Percentiles rank a stretch among this genome's conserved stretches.
These are phyloP conservation scores for Aspergillus ruber DNA, from an alignment of 2,329 filamentous ascomycete species.

Conservation along the genomic window DNA sequence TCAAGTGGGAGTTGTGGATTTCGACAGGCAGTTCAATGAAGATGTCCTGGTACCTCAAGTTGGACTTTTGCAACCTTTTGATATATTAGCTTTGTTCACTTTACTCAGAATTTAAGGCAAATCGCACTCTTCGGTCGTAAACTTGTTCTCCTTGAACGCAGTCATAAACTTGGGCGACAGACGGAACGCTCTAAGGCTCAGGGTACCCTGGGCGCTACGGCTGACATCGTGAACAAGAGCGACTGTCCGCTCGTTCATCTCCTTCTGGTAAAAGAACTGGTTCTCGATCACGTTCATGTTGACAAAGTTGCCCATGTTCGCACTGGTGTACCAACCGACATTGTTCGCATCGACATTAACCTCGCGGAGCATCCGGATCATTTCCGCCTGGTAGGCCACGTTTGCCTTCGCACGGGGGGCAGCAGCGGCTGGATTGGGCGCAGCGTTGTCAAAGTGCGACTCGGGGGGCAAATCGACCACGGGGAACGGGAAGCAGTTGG, in stretches of 20 bases:
- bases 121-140: constrained; percentile 85
- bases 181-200: constrained; percentile 86
- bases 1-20: constrained; percentile 94
- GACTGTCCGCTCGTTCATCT: constrained; percentile 76
- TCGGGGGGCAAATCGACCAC: constrained; percentile 67
- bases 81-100: constrained; percentile 12
- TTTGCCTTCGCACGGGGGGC: constrained; percentile 91
- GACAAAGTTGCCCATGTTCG: constrained; percentile 97
- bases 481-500: constrained; percentile 92
- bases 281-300: constrained; percentile 95
- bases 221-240: constrained; percentile 92
- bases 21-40: constrained; percentile 81
- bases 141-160: constrained; percentile 94
- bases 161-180: constrained; percentile 81
- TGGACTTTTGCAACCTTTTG: constrained; percentile 82
- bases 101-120: not conserved
- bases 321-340: constrained; percentile 97
- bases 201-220: constrained; percentile 83
- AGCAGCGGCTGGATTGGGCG: constrained; percentile 70
- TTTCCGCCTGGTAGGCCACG: constrained; percentile 82
- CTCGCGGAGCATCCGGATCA: constrained; percentile 93
- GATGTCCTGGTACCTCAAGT: constrained; percentile 89
- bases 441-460: constrained; percentile 61
- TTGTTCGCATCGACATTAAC: constrained; percentile 98
- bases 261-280: constrained; percentile 94